Conservation (phyloP, 768 basidiomycete species). For the Fomitopsis serialis region DNA sequence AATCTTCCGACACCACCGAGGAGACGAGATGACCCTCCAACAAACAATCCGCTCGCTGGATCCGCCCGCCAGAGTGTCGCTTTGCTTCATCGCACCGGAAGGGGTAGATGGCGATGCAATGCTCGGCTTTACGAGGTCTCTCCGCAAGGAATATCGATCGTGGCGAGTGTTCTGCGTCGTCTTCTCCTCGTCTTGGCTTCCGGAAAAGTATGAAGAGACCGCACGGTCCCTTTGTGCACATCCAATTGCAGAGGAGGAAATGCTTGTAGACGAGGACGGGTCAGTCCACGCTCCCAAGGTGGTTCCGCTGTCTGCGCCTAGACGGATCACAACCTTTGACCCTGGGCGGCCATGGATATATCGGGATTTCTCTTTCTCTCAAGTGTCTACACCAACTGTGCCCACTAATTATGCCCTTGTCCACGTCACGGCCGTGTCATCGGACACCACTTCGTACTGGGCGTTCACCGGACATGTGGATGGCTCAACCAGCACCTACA, state of each 20-base stretch:
- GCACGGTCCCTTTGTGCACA: not conserved
- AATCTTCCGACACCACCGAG: constrained; percentile 9
- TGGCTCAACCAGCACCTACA: not conserved
- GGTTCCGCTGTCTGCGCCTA: not conserved
- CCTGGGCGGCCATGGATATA: not conserved
- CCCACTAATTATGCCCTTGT: constrained; percentile 1
- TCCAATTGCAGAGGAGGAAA: not conserved
- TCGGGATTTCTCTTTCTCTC: not conserved
- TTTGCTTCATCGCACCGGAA: constrained; percentile 1
- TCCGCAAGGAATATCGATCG: constrained; percentile 25
- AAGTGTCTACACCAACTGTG: not conserved
- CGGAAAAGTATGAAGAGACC: not conserved
- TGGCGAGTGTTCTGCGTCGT: constrained; percentile 26
- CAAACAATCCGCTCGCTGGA: constrained; percentile 7
- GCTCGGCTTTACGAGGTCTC: constrained; percentile 25
- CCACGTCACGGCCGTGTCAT: not conserved
- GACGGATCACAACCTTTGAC: not conserved
- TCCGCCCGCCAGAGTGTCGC: not conserved
- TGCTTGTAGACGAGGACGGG: not conserved
- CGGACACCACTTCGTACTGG: not conserved
- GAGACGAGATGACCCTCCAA: constrained; percentile 17
- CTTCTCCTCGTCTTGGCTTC: constrained; percentile 17
- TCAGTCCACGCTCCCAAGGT: not conserved
- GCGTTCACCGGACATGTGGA: constrained; percentile 3
- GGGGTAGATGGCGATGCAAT: constrained; percentile 24